A percentile compares a stretch with the other conserved stretches of the same genome.
Conservation (phyloP, 2,329 filamentous ascomycete species). For the Fusarium floridanum region DNA sequence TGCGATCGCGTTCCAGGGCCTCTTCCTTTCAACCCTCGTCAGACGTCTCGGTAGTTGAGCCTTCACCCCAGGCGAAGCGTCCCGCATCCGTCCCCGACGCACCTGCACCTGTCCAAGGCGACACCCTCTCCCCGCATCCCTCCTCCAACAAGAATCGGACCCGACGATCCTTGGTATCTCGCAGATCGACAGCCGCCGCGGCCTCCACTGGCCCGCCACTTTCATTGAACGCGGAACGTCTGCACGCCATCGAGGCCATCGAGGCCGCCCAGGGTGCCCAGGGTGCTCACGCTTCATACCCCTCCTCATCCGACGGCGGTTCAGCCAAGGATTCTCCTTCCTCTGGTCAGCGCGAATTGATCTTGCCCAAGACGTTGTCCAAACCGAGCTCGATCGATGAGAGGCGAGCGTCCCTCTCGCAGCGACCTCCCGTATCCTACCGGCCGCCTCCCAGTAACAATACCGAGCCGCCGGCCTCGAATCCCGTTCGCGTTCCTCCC, state of each 20-base stretch:
- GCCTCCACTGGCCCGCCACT: constrained; percentile 49
- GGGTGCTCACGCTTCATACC: constrained; percentile 31
- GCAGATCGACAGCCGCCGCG: constrained; percentile 53
- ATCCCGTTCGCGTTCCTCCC: constrained; percentile 61
- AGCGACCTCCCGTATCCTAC: constrained; percentile 65
- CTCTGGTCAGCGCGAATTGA: constrained; percentile 61
- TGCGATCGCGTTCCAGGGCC: constrained; percentile 51
- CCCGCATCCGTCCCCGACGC: constrained; percentile 44
- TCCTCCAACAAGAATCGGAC: constrained; percentile 50
- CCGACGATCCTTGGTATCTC: constrained; percentile 56
- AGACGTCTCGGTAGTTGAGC: constrained; percentile 33
- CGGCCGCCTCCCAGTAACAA: constrained; percentile 55
- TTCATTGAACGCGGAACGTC: constrained; percentile 50
- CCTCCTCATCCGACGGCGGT: constrained; percentile 36
- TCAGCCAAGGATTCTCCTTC: constrained; percentile 42
- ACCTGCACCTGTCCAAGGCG: constrained; percentile 40
- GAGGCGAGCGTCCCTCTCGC: constrained; percentile 55
- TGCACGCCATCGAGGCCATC: constrained; percentile 49
- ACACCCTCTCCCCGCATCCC: constrained; percentile 43
- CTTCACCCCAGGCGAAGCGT: constrained; percentile 41
- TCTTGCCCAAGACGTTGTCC: constrained; percentile 59
- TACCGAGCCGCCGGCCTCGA: constrained; percentile 50
- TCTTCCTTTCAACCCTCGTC: constrained; percentile 51
- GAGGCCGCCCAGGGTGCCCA: constrained; percentile 31
- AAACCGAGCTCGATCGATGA: constrained; percentile 61